Conservation (phyloP, 2,329 filamentous ascomycete genomes). For the Aaosphaeria pasadenensis region DNA sequence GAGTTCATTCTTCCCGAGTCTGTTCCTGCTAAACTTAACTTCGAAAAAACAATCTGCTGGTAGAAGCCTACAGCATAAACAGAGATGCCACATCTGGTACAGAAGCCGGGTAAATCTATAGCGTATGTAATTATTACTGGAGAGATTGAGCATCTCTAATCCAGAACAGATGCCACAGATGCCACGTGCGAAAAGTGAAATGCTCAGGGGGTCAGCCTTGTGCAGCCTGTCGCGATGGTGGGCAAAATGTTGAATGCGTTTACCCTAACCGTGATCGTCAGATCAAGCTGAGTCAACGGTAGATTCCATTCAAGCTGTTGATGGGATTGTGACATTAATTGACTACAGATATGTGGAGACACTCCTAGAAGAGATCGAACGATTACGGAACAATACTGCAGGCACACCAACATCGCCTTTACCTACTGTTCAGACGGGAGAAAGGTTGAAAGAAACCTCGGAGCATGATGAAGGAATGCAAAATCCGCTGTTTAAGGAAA, state of each 20-base stretch:
- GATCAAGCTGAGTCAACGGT: slow-evolving; percentile 27
- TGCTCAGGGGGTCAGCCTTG: slow-evolving; percentile 34
- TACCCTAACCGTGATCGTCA: slow-evolving; percentile 28
- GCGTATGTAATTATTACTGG: too few species aligned
- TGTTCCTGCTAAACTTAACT: too few species aligned
- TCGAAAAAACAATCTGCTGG: too few species aligned
- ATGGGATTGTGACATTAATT: neutral
- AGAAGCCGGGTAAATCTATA: too few species aligned
- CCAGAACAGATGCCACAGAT: slow-evolving; percentile 17
- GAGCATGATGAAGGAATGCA: slow-evolving; percentile 10
- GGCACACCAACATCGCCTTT: neutral
- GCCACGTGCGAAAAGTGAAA: slow-evolving; percentile 31
- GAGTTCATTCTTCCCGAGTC: too few species aligned
- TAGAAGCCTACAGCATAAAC: too few species aligned
- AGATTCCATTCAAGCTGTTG: slow-evolving; percentile 1
- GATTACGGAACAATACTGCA: slow-evolving; percentile 11
- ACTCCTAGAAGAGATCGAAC: slow-evolving; percentile 28
- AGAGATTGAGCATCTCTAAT: too few species aligned
- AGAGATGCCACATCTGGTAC: too few species aligned
- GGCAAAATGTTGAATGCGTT: slow-evolving; percentile 15
- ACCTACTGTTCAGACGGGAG: neutral
- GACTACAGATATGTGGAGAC: slow-evolving; percentile 16
- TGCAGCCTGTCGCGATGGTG: slow-evolving; percentile 19
- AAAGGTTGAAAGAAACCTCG: neutral
- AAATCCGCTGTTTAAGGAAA: slow-evolving; percentile 36